Evolutionary conservation across 176 grass and related monocot species (phyloP).

Genomic region (Zea luxurians): DNA sequence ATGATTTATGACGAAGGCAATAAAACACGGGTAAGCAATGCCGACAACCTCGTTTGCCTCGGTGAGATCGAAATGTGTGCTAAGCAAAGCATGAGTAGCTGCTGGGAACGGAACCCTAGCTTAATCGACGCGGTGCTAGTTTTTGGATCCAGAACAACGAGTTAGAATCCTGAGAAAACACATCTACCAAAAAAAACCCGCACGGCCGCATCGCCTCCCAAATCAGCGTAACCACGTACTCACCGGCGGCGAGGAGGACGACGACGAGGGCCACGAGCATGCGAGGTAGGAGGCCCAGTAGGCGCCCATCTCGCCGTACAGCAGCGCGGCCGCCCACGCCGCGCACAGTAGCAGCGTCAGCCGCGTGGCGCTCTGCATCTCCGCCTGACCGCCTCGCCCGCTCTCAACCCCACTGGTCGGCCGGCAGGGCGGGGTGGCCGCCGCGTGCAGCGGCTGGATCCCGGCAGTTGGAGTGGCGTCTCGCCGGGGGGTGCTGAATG

Average conservation of each 20-base stretch:
- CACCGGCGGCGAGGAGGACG: constrained; percentile 36
- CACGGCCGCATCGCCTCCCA: neutral
- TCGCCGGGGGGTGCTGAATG: neutral
- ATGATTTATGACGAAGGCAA: neutral
- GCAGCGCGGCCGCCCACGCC: constrained; percentile 68
- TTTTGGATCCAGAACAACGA: neutral
- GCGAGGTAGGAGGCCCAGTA: constrained; percentile 78
- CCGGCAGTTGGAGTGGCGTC: neutral
- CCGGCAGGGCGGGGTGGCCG: neutral
- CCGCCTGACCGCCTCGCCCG: neutral
- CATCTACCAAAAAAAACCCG: neutral
- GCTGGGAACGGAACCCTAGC: neutral
- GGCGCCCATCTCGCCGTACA: constrained; percentile 85
- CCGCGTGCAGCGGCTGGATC: neutral
- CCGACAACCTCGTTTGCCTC: neutral
- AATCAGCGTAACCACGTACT: constrained; percentile 24
- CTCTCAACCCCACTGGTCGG: neutral
- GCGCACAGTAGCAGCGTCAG: constrained; percentile 81
- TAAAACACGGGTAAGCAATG: neutral
- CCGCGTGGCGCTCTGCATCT: constrained; percentile 68
- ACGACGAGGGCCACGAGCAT: constrained; percentile 71
- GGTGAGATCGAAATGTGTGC: neutral
- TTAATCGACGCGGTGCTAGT: neutral
- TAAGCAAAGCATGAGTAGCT: neutral
- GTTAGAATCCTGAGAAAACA: neutral